phyloP scores from a whole-genome alignment of 768 basidiomycete species.

The Lactifluus subvellereus region DNA sequence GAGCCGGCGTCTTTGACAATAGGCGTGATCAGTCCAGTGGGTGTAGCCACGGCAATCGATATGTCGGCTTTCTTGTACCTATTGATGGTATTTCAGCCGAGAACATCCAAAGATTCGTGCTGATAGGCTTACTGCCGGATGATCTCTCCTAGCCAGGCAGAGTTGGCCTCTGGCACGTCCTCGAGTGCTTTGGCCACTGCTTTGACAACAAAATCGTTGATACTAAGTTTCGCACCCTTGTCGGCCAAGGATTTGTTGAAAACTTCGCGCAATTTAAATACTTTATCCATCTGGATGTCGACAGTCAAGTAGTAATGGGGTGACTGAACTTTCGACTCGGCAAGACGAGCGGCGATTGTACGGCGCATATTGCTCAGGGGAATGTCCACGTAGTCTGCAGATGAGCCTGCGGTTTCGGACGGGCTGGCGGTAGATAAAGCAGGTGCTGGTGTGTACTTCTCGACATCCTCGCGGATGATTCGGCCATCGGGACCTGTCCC shows the following conservation, averaged over 20 bases:
- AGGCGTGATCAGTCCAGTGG: constrained; percentile 93
- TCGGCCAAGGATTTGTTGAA: constrained; percentile 88
- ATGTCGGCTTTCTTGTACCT: constrained; percentile 98
- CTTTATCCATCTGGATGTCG: constrained; percentile 95
- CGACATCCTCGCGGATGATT: constrained; percentile 91
- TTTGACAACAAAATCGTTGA: constrained; percentile 98
- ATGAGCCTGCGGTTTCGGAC: constrained; percentile 43
- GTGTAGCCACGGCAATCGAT: constrained; percentile 94
- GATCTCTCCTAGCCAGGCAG: constrained; percentile 93
- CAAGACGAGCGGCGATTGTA: constrained; percentile 83
- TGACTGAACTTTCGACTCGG: constrained; percentile 89
- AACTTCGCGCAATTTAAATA: constrained; percentile 86
- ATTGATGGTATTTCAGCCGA: constrained; percentile 10
- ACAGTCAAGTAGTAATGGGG: constrained; percentile 97
- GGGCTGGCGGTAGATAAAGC: constrained; percentile 42
- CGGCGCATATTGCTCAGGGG: constrained; percentile 93
- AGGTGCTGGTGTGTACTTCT: constrained; percentile 68
- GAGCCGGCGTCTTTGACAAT: constrained; percentile 91
- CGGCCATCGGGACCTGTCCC: constrained; percentile 92
- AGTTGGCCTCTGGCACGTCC: constrained; percentile 97
- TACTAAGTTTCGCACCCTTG: constrained; percentile 87
- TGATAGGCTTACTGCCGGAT: constrained; percentile 78
- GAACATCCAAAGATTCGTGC: not conserved
- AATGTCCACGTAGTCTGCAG: constrained; percentile 76
- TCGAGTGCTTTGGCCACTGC: constrained; percentile 84